Evolutionary conservation across 2,329 filamentous ascomycete genomes (phyloP).

Genomic region (Cladosporium sp.): DNA sequence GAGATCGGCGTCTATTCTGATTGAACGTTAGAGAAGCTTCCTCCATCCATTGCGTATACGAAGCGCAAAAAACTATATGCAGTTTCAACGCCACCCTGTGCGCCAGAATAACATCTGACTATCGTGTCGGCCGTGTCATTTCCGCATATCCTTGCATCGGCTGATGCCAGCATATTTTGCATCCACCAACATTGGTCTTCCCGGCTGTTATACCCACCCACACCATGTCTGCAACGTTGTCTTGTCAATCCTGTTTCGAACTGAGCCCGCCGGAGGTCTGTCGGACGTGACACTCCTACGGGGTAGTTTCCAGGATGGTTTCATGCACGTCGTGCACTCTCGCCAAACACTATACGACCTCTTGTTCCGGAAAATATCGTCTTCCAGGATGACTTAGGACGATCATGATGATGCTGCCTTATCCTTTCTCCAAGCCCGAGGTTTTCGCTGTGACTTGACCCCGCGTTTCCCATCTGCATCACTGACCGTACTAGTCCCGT

Average conservation of each 20-base stretch:
- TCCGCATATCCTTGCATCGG: conserved; percentile 5
- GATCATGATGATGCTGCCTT: neutral
- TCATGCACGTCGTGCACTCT: neutral
- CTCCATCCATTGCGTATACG: conserved; percentile 1
- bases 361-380: neutral
- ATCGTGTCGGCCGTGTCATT: neutral
- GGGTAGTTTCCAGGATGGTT: neutral
- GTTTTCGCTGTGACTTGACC: conserved; percentile 2
- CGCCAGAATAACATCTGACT: neutral
- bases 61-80: conserved; percentile 7
- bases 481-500: conserved; percentile 3
- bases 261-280: neutral
- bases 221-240: conserved; percentile 13
- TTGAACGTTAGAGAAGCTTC: conserved; percentile 7
- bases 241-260: conserved; percentile 1
- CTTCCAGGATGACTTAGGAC: neutral
- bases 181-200: conserved; percentile 4
- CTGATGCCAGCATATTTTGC: neutral
- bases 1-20: conserved; percentile 3
- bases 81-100: conserved; percentile 10
- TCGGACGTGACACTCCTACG: neutral
- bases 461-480: conserved; percentile 10
- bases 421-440: neutral
- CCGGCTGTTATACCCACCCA: conserved; percentile 22
- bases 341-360: neutral